phyloP scores from a whole-genome alignment of 495 filamentous ascomycete genomes.

The Podospora pseudoanserina region DNA sequence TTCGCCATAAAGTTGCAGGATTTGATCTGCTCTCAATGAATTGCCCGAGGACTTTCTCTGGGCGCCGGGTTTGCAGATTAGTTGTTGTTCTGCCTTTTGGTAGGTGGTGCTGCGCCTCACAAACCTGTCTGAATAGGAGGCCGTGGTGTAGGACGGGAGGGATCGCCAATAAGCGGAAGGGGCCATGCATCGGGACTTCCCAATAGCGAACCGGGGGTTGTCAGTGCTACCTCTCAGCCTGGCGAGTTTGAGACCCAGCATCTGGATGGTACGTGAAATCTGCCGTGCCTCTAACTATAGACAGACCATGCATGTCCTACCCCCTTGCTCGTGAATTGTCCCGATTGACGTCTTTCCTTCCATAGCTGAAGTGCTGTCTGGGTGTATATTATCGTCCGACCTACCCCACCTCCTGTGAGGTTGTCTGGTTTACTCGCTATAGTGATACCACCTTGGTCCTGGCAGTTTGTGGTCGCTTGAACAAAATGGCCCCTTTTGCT shows the following conservation, averaged over 20 bases:
- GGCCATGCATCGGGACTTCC: not conserved
- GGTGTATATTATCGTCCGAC: not conserved
- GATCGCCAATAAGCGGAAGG: not conserved
- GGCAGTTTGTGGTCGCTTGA: not conserved
- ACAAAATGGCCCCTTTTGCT: constrained; percentile 3
- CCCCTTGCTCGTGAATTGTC: not conserved
- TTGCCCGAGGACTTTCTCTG: not conserved
- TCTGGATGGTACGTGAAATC: not conserved
- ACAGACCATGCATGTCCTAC: not conserved
- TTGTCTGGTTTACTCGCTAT: not conserved
- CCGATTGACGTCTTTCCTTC: not conserved
- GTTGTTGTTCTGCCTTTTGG: not conserved
- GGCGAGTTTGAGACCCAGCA: not conserved
- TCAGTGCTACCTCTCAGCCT: not conserved
- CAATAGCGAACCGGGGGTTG: not conserved
- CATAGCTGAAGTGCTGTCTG: constrained; percentile 1
- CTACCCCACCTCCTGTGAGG: not conserved
- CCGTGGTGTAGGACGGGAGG: not conserved
- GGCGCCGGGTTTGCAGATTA: not conserved
- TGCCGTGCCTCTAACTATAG: not conserved
- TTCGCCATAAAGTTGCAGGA: not conserved
- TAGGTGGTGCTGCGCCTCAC: constrained; percentile 1
- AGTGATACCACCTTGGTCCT: not conserved
- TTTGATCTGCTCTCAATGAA: not conserved
- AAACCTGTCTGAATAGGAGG: not conserved